Percentiles rank a stretch among this genome's conserved stretches.
Conservation (phyloP, 2,329 filamentous ascomycete species). For the Exophiala sideris region DNA sequence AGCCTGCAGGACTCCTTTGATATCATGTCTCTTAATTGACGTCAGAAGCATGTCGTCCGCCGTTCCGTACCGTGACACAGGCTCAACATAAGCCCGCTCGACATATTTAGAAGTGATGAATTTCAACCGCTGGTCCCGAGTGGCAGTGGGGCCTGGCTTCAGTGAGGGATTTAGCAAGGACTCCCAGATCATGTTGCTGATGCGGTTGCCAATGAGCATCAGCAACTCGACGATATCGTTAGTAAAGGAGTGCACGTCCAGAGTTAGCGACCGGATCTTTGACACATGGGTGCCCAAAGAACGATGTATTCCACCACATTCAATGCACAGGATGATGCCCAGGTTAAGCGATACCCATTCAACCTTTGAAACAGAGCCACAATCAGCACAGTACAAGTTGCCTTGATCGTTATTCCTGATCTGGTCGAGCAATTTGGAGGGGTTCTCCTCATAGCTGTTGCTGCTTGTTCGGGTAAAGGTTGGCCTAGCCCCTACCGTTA, state of each 20-base stretch:
- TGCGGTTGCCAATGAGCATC: conserved; percentile 83
- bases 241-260: conserved; percentile 95
- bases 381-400: conserved; percentile 92
- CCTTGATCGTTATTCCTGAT: conserved; percentile 87
- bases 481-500: conserved; percentile 86
- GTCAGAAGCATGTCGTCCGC: conserved; percentile 86
- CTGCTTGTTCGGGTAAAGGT: conserved; percentile 65
- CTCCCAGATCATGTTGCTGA: conserved; percentile 97
- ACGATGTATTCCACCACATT: conserved; percentile 95
- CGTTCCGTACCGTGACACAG: conserved; percentile 67
- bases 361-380: conserved; percentile 83
- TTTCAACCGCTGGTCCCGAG: conserved; percentile 81
- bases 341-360: conserved; percentile 99
- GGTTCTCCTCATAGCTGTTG: conserved; percentile 68
- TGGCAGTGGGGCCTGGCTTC: conserved; percentile 75
- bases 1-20: conserved; percentile 87
- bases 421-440: conserved; percentile 79
- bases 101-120: conserved; percentile 97
- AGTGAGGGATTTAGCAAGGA: conserved; percentile 68
- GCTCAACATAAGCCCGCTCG: conserved; percentile 75
- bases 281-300: conserved; percentile 96
- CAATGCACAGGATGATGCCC: conserved; percentile 92
- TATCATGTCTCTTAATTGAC: conserved; percentile 93
- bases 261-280: conserved; percentile 89
- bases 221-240: conserved; percentile 94